Base-by-base conservation (phyloP, 176 grass and related monocot genomes). In the Oryza brachyantha region DNA sequence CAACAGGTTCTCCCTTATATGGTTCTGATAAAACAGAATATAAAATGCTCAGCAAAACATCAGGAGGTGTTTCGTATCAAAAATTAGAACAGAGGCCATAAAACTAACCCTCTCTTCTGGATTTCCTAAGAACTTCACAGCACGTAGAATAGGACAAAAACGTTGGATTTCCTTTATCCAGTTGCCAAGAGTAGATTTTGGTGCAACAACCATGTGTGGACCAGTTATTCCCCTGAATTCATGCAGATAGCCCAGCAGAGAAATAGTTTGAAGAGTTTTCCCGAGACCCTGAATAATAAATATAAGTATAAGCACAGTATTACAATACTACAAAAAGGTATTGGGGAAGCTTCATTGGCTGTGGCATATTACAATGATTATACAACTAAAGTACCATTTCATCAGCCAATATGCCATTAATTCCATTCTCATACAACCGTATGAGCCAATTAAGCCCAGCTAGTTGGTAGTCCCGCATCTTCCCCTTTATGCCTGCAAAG, bases 381-480 rank as follows among this genome's bases (percentile, higher is more conserved):
- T 21, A 79, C n/a, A 36, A 62, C 17, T 68, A 81, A 35, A 64
- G 62, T 94, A 99, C 96, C 96, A 99, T 99, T 82, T 99, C 96
- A 93, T 99, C 96, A 79, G 96, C 96, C 73, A 99, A 84, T 85
- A 99, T 96, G 57, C 96, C 96, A 61, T 99, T 99, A 48, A 99
- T 99, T 41, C 96, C 96, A 76, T 99, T 99, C 76, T 99, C 96
- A 81, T 95, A 99, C 32, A 96, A 83, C 34, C 96, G 73, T 61
- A 99, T 99, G 29, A 99, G 88, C 96, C 96, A 99, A 64, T 99
- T 99, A 74, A 99, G 93, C 74, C 96, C 96, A 79, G 96, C 96
- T 68, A 99, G 69, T 59, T 99, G 96, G 59, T 99, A 99, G 85
- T 99, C 96, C 75, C 92, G 86, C 92, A 99, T 95, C 76, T 99